Evolutionary conservation across 257 asterid genomes (phyloP).

Genomic region (Echium plantagineum): DNA sequence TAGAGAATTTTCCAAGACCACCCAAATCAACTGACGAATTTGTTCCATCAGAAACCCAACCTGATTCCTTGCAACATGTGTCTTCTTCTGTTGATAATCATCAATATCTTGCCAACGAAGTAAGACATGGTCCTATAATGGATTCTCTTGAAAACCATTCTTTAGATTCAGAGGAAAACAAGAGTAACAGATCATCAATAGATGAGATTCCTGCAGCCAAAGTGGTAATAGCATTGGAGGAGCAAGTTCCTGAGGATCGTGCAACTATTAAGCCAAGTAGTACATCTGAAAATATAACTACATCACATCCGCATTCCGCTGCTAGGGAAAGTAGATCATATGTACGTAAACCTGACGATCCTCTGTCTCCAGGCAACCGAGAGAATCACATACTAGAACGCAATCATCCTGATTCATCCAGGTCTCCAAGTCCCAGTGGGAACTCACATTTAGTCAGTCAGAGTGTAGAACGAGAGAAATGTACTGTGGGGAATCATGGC

Average conservation of each 20-base stretch:
- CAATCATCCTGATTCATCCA: constrained; percentile 13
- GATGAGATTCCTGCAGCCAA: constrained; percentile 19
- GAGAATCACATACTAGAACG: constrained; percentile 11
- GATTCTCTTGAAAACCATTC: constrained; percentile 23
- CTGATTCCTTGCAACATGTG: constrained; percentile 21
- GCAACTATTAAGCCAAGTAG: constrained; percentile 10
- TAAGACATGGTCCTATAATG: constrained; percentile 18
- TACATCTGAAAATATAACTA: constrained; percentile 9
- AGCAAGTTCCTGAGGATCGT: constrained; percentile 10
- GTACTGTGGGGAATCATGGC: constrained; percentile 14
- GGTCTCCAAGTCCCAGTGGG: constrained; percentile 18
- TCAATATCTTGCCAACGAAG: not conserved
- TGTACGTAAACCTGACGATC: constrained; percentile 14
- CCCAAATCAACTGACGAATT: constrained; percentile 1
- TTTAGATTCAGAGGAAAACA: constrained; percentile 24
- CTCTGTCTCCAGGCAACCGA: constrained; percentile 16
- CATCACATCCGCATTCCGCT: constrained; percentile 16
- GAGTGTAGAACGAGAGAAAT: constrained; percentile 16
- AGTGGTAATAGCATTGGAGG: constrained; percentile 15
- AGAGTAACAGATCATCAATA: constrained; percentile 14
- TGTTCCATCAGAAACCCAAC: not conserved
- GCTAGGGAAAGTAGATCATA: constrained; percentile 14
- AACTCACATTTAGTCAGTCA: constrained; percentile 16
- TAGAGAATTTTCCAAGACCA: constrained; percentile 24
- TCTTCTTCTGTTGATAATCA: constrained; percentile 11